Evolutionary conservation across 345 rosid genomes (phyloP).

Genomic region (Eutrema yunnanense): DNA sequence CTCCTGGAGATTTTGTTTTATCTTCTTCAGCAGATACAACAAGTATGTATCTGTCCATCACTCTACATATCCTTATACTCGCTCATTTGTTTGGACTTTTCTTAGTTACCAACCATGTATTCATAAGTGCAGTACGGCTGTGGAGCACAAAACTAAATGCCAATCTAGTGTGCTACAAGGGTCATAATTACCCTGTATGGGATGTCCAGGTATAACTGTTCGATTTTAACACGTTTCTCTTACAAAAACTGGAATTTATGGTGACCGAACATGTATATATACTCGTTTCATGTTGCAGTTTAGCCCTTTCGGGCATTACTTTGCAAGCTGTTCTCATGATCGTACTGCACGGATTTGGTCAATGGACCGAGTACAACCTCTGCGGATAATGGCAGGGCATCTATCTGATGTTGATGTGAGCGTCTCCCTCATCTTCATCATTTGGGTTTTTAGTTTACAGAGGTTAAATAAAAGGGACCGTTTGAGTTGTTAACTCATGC

Average conservation of each 20-base stretch:
- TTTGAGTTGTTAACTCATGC: neutral
- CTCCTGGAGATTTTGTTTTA: slow-evolving; percentile 80
- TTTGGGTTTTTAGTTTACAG: neutral
- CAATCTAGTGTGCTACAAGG: slow-evolving; percentile 97
- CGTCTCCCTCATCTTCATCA: slow-evolving; percentile 1
- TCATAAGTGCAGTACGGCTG: slow-evolving; percentile 56
- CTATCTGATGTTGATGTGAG: slow-evolving; percentile 96
- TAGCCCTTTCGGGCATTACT: slow-evolving; percentile 89
- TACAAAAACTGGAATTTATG: neutral
- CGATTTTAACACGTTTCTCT: neutral
- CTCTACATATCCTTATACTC: neutral
- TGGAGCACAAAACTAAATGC: slow-evolving; percentile 97
- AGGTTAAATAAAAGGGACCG: neutral
- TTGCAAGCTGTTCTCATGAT: slow-evolving; percentile 95
- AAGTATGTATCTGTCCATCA: slow-evolving; percentile 34
- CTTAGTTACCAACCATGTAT: slow-evolving; percentile 3
- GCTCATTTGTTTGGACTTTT: neutral
- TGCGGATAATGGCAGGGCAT: slow-evolving; percentile 97
- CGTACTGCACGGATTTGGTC: slow-evolving; percentile 95
- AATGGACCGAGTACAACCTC: slow-evolving; percentile 87
- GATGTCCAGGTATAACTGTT: slow-evolving; percentile 74
- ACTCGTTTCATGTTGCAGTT: slow-evolving; percentile 57
- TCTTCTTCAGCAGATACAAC: slow-evolving; percentile 97
- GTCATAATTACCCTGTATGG: slow-evolving; percentile 99
- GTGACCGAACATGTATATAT: slow-evolving; percentile 9